Evolutionary conservation across 257 asterid genomes (phyloP), one percentile per base, ranked within the genome.

Genomic region (Solanum piurae): DNA sequence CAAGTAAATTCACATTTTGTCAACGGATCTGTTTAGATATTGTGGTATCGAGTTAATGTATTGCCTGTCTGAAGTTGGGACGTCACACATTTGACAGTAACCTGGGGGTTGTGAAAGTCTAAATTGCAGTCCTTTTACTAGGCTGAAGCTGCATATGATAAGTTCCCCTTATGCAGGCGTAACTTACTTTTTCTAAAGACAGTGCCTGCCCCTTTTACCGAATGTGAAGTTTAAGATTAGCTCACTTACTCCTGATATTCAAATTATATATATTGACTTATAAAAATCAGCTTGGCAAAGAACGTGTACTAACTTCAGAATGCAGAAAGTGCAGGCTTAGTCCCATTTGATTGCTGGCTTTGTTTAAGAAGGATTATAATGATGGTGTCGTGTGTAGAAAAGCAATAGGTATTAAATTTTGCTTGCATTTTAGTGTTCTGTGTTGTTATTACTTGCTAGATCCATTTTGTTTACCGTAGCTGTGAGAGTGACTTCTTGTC

Each of bases 291-390:
- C 88, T 89, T 94, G 94, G 98, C 94, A 12, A 95, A 93, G 90
- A 93, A 93, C 6, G 88, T 96, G 71, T 94, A 94, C 87, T 94
- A 94, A 93, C 94, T 95, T 84, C 99, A 96, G 89, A 96, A 96
- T 82, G 97, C 99, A 10, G 99, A 97, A 92, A 98, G 98, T 80
- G 89, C 99, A 9, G 98, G 98, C 38, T 92, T 95, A 91, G 96
- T 98, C 87, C 98, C 99, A 83, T 97, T 97, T 69, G 98, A 95
- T 92, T 97, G 99, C 87, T 97, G 99, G 98, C 94, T 97, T n/a
- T 94, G 98, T 92, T 91, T 97, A 91, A 92, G 98, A 92, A 98
- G 98, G 91, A 93, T 94, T 87, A 94, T 95, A 91, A 95, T 98
- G 49, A 95, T 95, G 99, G 95, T 94, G 25, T 89, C 93, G 69